Percentiles rank a stretch among this genome's conserved stretches.
Evolutionary conservation across 148 eudicot genomes (phyloP).

Genomic region (Camellia sinensis): DNA sequence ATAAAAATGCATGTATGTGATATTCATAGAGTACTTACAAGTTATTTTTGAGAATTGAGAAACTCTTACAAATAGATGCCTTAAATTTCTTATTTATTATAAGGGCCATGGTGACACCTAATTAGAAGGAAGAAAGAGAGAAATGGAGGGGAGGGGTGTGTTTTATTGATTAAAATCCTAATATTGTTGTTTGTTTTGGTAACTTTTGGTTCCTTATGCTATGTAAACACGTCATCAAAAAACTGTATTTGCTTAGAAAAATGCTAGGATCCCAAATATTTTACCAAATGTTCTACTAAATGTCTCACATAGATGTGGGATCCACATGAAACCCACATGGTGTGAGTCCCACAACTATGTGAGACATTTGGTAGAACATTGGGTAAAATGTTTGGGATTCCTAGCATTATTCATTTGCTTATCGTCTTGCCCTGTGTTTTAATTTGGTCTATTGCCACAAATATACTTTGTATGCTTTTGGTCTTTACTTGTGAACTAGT

Average conservation of each 20-base stretch:
- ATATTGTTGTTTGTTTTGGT: not conserved
- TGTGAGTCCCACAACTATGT: too few relatives aligned
- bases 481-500: constrained; percentile 1
- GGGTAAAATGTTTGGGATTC: too few relatives aligned
- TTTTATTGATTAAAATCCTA: not conserved
- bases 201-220: not conserved
- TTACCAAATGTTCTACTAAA: too few relatives aligned
- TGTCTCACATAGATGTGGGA: too few relatives aligned
- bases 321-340: too few relatives aligned
- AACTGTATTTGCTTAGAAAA: not conserved
- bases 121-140: not conserved
- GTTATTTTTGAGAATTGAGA: not conserved
- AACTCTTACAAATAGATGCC: not conserved
- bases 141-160: too few relatives aligned
- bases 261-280: too few relatives aligned
- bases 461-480: not conserved
- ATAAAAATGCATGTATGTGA: not conserved
- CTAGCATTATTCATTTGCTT: not conserved
- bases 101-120: not conserved
- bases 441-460: not conserved
- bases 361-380: too few relatives aligned
- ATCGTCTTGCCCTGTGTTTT: not conserved
- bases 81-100: not conserved
- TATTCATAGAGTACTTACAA: not conserved
- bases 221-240: not conserved